Base-by-base conservation (phyloP, 805 yeast genomes). In the Wickerhamomyces chambardii region DNA sequence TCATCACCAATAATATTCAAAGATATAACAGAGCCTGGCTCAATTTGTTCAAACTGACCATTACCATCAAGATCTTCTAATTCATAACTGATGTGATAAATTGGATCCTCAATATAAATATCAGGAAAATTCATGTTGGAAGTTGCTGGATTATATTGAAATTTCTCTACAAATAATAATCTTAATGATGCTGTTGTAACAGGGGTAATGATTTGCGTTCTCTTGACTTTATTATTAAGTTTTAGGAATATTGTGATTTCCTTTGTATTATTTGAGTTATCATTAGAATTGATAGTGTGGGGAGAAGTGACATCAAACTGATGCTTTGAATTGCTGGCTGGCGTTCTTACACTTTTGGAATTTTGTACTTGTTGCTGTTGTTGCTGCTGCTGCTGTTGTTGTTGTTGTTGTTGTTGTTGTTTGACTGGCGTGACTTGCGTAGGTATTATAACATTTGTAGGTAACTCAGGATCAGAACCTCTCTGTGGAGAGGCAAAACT, bases 91-190 rank as follows among this genome's bases (percentile, higher is more conserved):
- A 87, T 68, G 0, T 71, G 72, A 24, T 70, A 64, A 3, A 59
- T 53, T 0, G 71, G 68, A 40, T 84, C 94, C 40, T 70, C 76
- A 6, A 87, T 66, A 46, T 83, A 82, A 19, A 92, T 71, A 11
- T 79, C 83, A 0, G 97, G 97, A 44, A 86, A 85, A 2, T 73
- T 58, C 11, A n/a, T n/a, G n/a, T n/a, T n/a, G n/a, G 75, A 70
- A 1, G 73, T 56, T 0, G 82, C 80, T 0, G 95, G 92, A 0
- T 90, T 71, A 53, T 81, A 86, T 2, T 90, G 85, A 60, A 87
- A 89, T 46, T 77, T 84, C 48, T 90, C 95, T 6, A 89, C 84
- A 50, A 90, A 90, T 17, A 84, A 59, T 2, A 86, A 64, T 31
- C 92, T 67, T 26, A 83, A 48, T 3, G 77, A 64, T 4, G 61